Conservation (phyloP, 148 eudicot species). For the Agrostemma githago region DNA sequence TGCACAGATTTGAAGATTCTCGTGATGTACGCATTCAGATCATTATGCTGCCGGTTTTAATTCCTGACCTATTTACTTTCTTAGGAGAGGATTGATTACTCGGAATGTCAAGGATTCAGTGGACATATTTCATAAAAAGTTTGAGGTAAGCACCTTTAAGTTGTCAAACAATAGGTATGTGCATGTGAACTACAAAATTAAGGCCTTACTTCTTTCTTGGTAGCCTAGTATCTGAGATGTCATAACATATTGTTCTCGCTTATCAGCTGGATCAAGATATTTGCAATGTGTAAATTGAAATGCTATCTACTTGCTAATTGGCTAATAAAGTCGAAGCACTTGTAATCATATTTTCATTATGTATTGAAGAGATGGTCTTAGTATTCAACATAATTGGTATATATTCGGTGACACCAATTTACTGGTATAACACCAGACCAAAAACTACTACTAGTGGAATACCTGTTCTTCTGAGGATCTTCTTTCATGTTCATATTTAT, state of each 20-base stretch:
- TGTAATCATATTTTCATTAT: background rate
- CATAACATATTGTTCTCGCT: background rate
- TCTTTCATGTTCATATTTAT: background rate
- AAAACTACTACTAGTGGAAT: background rate
- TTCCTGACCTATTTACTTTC: constrained; percentile 10
- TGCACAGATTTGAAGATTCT: background rate
- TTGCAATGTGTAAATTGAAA: background rate
- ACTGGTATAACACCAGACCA: background rate
- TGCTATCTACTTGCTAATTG: background rate
- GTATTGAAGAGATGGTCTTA: background rate
- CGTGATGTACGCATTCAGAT: constrained; percentile 10
- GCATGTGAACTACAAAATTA: background rate
- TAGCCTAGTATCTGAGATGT: background rate
- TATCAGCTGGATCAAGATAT: background rate
- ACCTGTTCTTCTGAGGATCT: background rate
- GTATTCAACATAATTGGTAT: background rate
- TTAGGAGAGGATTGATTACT: constrained; percentile 93
- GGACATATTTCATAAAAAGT: constrained; percentile 74
- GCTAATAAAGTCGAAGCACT: background rate
- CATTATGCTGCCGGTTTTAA: background rate
- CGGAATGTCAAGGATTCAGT: constrained; percentile 88
- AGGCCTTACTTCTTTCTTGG: background rate
- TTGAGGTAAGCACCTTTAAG: constrained; percentile 58
- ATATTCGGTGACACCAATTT: background rate
- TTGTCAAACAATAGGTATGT: constrained; percentile 1